Conservation (phyloP, 108 stramenopile species). For the Licmophora abbreviata region DNA sequence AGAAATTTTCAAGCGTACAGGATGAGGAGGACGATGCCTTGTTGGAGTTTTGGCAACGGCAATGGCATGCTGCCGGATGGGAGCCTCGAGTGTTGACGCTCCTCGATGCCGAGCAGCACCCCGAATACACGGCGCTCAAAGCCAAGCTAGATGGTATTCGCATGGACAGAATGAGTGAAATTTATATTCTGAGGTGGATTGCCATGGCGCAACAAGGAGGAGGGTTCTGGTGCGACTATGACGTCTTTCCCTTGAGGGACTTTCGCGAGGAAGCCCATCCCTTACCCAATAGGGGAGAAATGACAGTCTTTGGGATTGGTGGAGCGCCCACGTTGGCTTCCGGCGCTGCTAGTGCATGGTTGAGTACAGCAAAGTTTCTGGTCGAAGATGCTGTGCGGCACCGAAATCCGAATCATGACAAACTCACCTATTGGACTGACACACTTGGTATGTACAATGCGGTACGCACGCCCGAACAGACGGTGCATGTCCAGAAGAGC, state of each 20-base stretch:
- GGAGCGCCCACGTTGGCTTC: constrained; percentile 13
- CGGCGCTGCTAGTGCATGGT: constrained; percentile 9
- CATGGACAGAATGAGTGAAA: constrained; percentile 6
- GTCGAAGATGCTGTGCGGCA: neutral
- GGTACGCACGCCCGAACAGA: neutral
- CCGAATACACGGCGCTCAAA: neutral
- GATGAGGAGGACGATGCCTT: constrained; percentile 13
- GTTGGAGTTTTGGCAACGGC: constrained; percentile 13
- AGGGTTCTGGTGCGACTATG: constrained; percentile 12
- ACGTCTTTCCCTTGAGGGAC: constrained; percentile 8
- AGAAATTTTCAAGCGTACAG: constrained; percentile 5
- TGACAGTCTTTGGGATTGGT: neutral
- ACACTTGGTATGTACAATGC: constrained; percentile 9
- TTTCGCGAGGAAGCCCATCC: neutral
- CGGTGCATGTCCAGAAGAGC: neutral
- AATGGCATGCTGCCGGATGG: constrained; percentile 17
- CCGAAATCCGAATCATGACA: neutral
- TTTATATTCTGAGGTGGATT: constrained; percentile 5
- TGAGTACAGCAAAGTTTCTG: neutral
- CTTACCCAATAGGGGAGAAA: neutral
- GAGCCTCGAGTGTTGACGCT: constrained; percentile 7
- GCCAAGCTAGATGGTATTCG: constrained; percentile 1
- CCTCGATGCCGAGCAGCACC: constrained; percentile 4
- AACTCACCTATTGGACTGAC: constrained; percentile 7
- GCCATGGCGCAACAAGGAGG: constrained; percentile 15